A percentile compares a stretch with the other conserved stretches of the same genome.
Evolutionary conservation across 495 filamentous ascomycete species (phyloP).

Genomic region (Lichina pygmaea): DNA sequence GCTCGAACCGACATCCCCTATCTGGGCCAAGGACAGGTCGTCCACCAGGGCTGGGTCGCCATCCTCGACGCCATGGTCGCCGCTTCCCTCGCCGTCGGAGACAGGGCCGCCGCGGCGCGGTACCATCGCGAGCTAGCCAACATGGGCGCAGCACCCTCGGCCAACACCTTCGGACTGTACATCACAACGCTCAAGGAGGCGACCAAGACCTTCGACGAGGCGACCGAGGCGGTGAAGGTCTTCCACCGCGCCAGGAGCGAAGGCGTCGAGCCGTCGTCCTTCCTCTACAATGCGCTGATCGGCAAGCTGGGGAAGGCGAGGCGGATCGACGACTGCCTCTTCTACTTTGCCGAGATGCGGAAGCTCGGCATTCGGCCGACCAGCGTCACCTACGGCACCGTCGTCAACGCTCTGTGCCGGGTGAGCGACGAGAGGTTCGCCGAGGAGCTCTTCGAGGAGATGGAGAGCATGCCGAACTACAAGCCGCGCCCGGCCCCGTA

Average conservation of each 20-base stretch:
- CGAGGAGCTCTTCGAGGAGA: constrained; percentile 94
- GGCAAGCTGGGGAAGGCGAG: constrained; percentile 94
- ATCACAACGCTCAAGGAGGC: constrained; percentile 95
- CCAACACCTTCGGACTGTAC: constrained; percentile 93
- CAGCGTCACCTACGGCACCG: constrained; percentile 90
- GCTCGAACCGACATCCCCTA: constrained; percentile 69
- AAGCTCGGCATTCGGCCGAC: constrained; percentile 77
- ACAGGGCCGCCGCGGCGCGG: constrained; percentile 47
- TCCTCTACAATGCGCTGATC: constrained; percentile 95
- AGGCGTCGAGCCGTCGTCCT: constrained; percentile 82
- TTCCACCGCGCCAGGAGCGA: constrained; percentile 86
- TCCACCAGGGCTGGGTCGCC: constrained; percentile 79
- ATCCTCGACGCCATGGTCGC: constrained; percentile 93
- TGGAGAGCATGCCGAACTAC: constrained; percentile 98
- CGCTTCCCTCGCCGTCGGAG: constrained; percentile 63
- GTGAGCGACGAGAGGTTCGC: constrained; percentile 95
- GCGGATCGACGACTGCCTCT: constrained; percentile 89
- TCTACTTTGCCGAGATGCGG: constrained; percentile 96
- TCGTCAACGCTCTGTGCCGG: constrained; percentile 91
- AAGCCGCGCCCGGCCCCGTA: constrained; percentile 91
- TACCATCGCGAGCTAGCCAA: constrained; percentile 76
- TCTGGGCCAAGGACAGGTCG: constrained; percentile 50
- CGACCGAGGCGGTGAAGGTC: constrained; percentile 85
- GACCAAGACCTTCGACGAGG: constrained; percentile 91
- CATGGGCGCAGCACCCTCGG: constrained; percentile 71